Evolutionary conservation across 2,329 filamentous ascomycete species (phyloP).

Genomic region (Alternaria conjuncta): DNA sequence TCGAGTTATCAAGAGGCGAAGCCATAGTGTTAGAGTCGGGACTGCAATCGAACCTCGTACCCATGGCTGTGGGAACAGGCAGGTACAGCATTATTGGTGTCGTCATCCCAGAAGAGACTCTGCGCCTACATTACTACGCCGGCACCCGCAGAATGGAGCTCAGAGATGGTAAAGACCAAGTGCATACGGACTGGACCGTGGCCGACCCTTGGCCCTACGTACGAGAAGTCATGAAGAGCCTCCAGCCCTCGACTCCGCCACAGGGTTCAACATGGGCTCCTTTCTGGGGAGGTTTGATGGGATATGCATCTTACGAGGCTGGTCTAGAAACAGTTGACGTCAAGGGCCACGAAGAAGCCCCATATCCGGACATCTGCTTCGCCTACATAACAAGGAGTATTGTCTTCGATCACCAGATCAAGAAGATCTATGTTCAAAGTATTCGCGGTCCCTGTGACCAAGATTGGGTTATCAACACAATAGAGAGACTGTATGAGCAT

Average conservation of each 20-base stretch:
- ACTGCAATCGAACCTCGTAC: conserved; percentile 47
- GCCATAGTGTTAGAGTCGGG: conserved; percentile 58
- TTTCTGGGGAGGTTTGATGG: conserved; percentile 85
- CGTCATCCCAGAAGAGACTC: conserved; percentile 60
- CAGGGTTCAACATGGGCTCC: conserved; percentile 52
- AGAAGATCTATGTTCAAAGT: conserved; percentile 70
- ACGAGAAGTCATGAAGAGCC: conserved; percentile 46
- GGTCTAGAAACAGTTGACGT: conserved; percentile 69
- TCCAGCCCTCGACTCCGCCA: conserved; percentile 38
- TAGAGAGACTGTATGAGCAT: conserved; percentile 39
- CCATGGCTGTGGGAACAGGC: conserved; percentile 59
- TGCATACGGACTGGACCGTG: conserved; percentile 35
- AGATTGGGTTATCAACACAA: conserved; percentile 55
- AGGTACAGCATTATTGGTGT: conserved; percentile 78
- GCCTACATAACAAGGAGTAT: conserved; percentile 79
- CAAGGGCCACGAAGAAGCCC: conserved; percentile 45
- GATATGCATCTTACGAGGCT: conserved; percentile 84
- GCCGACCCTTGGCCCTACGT: conserved; percentile 50
- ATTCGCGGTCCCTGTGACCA: conserved; percentile 56
- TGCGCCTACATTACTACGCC: conserved; percentile 46
- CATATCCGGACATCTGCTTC: conserved; percentile 72
- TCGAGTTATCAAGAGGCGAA: conserved; percentile 45
- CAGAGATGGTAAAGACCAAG: conserved; percentile 34
- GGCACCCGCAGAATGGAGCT: conserved; percentile 35
- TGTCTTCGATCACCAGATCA: conserved; percentile 73